Evolutionary conservation across 1,139 yeast species (phyloP).

Genomic region (Taphrina sp.): DNA sequence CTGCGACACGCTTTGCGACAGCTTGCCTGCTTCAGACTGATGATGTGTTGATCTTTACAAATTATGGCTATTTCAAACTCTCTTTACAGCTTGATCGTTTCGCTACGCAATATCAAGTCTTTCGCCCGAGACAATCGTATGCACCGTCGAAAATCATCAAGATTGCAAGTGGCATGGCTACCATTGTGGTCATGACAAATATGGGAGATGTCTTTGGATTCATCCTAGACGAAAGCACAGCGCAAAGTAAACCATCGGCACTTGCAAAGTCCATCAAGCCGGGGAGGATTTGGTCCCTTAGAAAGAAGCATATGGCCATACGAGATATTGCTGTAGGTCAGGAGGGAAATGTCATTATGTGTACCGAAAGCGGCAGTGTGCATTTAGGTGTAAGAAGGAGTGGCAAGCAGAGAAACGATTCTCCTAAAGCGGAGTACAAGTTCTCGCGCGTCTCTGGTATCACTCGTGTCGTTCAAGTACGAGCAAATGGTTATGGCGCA

Average conservation of each 20-base stretch:
- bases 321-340: conserved; percentile 65
- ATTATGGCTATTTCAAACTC: conserved; percentile 56
- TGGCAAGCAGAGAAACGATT: conserved; percentile 40
- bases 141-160: conserved; percentile 34
- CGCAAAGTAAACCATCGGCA: conserved; percentile 30
- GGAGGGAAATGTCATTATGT: conserved; percentile 67
- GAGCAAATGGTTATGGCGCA: conserved; percentile 66
- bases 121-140: conserved; percentile 35
- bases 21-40: conserved; percentile 60
- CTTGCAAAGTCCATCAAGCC: conserved; percentile 36
- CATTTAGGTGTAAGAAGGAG: conserved; percentile 48
- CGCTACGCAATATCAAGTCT: conserved; percentile 36
- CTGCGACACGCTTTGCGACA: conserved; percentile 71
- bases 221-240: conserved; percentile 36
- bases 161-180: conserved; percentile 37
- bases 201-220: conserved; percentile 44
- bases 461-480: conserved; percentile 58
- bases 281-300: conserved; percentile 45
- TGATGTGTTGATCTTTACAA: conserved; percentile 63
- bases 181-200: conserved; percentile 42
- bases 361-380: conserved; percentile 67
- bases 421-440: conserved; percentile 47
- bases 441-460: conserved; percentile 56
- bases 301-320: conserved; percentile 41
- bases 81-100: conserved; percentile 35